phyloP scores from a whole-genome alignment of 2,329 filamentous ascomycete genomes.

The Bretziella fagacearum region DNA sequence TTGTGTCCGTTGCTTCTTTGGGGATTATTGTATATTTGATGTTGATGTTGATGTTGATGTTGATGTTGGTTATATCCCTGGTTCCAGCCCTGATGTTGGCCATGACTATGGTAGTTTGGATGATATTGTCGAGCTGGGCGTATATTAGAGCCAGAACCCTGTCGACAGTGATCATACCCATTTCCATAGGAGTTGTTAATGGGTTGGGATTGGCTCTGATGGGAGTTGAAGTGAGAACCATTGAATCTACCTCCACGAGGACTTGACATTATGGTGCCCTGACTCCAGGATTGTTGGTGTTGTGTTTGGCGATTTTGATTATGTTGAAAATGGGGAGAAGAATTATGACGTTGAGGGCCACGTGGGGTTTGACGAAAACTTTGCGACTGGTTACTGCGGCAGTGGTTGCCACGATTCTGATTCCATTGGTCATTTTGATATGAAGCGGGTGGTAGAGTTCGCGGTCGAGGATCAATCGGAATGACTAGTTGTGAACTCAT shows the following conservation, averaged over 20 bases:
- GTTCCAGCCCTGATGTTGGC: not conserved
- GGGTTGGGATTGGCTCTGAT: too few species aligned
- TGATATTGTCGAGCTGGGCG: not conserved
- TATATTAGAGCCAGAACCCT: not conserved
- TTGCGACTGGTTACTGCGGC: too few species aligned
- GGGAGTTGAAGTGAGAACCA: too few species aligned
- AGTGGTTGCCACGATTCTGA: not conserved
- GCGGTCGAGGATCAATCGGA: slow-evolving; percentile 32
- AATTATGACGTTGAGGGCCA: too few species aligned
- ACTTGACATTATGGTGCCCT: too few species aligned
- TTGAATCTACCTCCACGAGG: too few species aligned
- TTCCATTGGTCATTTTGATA: not conserved
- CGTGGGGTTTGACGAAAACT: too few species aligned
- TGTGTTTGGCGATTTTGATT: not conserved
- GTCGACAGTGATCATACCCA: not conserved
- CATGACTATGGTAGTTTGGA: not conserved
- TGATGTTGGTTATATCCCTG: not conserved
- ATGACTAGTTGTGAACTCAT: slow-evolving; percentile 43
- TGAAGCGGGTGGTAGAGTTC: slow-evolving; percentile 11
- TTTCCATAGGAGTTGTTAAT: too few species aligned
- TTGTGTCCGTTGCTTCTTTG: not conserved
- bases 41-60: not conserved
- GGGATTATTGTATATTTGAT: not conserved
- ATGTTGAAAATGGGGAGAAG: not conserved
- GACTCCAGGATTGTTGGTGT: not conserved